Evolutionary conservation across 2,329 filamentous ascomycete species (phyloP).

Genomic region (Hypomyces perniciosus): DNA sequence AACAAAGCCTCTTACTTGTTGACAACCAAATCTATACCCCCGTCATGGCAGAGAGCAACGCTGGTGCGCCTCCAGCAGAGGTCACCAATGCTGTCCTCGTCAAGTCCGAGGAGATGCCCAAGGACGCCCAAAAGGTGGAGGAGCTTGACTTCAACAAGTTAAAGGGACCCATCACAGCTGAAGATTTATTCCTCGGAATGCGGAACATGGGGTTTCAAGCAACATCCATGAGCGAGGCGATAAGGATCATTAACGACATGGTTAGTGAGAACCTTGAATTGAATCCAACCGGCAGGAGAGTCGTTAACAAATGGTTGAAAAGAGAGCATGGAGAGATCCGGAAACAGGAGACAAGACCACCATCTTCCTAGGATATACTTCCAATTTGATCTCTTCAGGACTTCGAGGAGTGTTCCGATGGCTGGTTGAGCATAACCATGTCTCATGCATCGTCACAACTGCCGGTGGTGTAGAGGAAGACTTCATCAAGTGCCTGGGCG

Average conservation of each 20-base stretch:
- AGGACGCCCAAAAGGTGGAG: constrained; percentile 71
- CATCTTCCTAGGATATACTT: constrained; percentile 96
- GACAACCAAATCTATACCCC: not conserved
- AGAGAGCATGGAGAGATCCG: constrained; percentile 73
- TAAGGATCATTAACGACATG: constrained; percentile 94
- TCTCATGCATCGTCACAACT: constrained; percentile 90
- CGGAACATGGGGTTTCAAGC: constrained; percentile 72
- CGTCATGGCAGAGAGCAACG: constrained; percentile 29
- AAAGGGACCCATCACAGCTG: constrained; percentile 71
- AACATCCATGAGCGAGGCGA: constrained; percentile 73
- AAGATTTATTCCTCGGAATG: constrained; percentile 78
- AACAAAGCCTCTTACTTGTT: not conserved
- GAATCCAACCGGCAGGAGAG: too few species aligned
- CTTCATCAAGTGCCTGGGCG: constrained; percentile 94
- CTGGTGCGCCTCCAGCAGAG: constrained; percentile 46
- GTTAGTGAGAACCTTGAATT: constrained; percentile 42
- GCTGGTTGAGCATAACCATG: constrained; percentile 85
- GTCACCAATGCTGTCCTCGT: constrained; percentile 80
- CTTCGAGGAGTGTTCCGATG: constrained; percentile 87
- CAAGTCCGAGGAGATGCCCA: constrained; percentile 74
- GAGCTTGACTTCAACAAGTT: constrained; percentile 90
- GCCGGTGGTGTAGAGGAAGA: constrained; percentile 96
- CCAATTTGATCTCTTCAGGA: constrained; percentile 94
- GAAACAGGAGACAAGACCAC: constrained; percentile 76
- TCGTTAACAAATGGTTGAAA: constrained; percentile 10